These are phyloP conservation scores for Coemansia sp. DNA, from an alignment of 192 early-diverging fungal genomes.

Conservation along the genomic window DNA sequence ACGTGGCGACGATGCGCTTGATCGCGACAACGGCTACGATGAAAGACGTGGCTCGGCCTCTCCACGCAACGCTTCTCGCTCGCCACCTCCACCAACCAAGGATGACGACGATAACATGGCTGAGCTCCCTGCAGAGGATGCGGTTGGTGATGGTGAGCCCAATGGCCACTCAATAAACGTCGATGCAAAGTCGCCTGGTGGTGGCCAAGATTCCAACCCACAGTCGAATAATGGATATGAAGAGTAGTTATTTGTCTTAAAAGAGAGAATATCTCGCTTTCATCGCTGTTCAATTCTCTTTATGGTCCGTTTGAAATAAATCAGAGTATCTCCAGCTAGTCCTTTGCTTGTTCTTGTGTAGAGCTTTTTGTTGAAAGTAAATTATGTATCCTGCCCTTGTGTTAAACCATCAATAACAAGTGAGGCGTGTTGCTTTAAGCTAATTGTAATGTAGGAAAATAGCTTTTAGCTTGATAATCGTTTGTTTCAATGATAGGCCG, in stretches of 20 bases:
- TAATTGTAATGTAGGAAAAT: no score
- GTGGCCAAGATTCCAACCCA: not conserved
- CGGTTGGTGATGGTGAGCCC: slow-evolving; percentile 9
- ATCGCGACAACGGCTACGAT: slow-evolving; percentile 3
- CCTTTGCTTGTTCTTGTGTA: no score
- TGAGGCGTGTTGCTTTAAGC: no score
- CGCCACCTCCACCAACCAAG: not conserved
- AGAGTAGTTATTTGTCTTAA: not conserved
- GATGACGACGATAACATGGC: slow-evolving; percentile 9
- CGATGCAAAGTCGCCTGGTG: not conserved
- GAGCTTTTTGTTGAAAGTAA: no score
- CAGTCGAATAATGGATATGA: not conserved
- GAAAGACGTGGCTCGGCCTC: not conserved
- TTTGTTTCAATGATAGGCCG: no score
- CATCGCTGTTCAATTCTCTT: not conserved
- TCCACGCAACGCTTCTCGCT: slow-evolving; percentile 14
- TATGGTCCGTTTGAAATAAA: not conserved
- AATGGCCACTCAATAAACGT: slow-evolving; percentile 6
- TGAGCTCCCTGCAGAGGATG: slow-evolving; percentile 18
- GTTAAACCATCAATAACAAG: no score
- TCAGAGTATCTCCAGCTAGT: no score
- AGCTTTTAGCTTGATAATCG: no score
- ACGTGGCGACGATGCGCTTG: slow-evolving; percentile 10
- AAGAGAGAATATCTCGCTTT: not conserved
- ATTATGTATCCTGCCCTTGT: no score